Conservation (phyloP, 768 basidiomycete genomes). For the Suillus bovinus region DNA sequence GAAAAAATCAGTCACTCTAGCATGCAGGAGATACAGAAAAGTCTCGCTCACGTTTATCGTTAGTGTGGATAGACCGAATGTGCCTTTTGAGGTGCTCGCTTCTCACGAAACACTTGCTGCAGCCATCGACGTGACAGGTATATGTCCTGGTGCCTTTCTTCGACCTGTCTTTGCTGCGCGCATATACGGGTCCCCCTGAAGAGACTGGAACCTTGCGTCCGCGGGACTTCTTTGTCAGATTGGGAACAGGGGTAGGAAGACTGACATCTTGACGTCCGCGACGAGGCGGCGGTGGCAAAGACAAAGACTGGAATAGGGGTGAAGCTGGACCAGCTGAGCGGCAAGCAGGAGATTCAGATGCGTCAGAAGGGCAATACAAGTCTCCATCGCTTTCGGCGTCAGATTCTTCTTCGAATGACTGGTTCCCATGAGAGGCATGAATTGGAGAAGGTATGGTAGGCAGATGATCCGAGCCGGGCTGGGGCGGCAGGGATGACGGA, state of each 20-base stretch:
- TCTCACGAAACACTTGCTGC: conserved; percentile 77
- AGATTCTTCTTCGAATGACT: conserved; percentile 7
- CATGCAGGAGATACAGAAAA: neutral
- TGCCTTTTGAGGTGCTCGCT: conserved; percentile 84
- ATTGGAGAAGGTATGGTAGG: conserved; percentile 6
- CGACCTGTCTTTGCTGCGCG: conserved; percentile 32
- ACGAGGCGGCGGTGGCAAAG: conserved; percentile 21
- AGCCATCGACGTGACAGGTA: conserved; percentile 68
- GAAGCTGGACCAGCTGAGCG: conserved; percentile 11
- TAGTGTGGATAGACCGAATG: conserved; percentile 76
- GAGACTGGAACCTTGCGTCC: conserved; percentile 50
- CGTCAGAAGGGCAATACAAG: conserved; percentile 23
- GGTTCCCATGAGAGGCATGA: neutral
- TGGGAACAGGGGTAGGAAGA: conserved; percentile 47
- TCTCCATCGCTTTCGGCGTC: conserved; percentile 24
- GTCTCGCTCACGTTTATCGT: conserved; percentile 74
- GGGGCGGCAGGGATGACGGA: too few species aligned
- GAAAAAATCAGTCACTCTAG: neutral
- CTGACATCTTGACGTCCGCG: conserved; percentile 24
- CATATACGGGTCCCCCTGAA: conserved; percentile 21
- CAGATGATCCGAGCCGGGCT: neutral
- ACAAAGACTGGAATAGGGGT: neutral
- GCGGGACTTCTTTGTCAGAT: conserved; percentile 49
- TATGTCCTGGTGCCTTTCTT: conserved; percentile 47
- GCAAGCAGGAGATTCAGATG: conserved; percentile 11